Evolutionary conservation across 192 early-diverging fungal species (phyloP).

Genomic region (Coemansia sp.): DNA sequence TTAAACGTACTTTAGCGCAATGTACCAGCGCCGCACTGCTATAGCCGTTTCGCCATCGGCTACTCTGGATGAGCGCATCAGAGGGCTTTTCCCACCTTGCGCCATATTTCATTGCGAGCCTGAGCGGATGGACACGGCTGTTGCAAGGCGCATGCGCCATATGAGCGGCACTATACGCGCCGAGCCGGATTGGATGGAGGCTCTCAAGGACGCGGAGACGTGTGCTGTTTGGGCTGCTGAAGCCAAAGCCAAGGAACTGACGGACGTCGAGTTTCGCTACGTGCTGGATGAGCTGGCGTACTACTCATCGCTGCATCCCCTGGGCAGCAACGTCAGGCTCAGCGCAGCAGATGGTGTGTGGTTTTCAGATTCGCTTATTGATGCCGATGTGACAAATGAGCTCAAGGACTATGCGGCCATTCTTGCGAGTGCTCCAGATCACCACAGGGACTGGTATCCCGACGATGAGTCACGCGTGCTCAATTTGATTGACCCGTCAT

Average conservation of each 20-base stretch:
- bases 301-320: slow-evolving; percentile 15
- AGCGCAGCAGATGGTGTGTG: slow-evolving; percentile 12
- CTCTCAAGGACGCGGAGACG: slow-evolving; percentile 7
- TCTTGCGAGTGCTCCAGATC: background rate
- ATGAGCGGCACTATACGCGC: slow-evolving; percentile 29
- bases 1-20: background rate
- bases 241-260: slow-evolving; percentile 5
- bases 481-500: slow-evolving; percentile 47
- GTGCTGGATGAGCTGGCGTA: slow-evolving; percentile 33
- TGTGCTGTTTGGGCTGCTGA: background rate
- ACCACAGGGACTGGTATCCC: slow-evolving; percentile 56
- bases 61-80: background rate
- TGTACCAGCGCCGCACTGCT: background rate
- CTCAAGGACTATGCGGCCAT: slow-evolving; percentile 5
- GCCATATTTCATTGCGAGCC: background rate
- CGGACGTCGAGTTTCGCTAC: slow-evolving; percentile 17
- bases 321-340: background rate
- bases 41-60: background rate
- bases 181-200: slow-evolving; percentile 32
- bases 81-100: background rate
- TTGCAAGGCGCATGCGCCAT: slow-evolving; percentile 1
- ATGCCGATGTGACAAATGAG: background rate
- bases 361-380: slow-evolving; percentile 17
- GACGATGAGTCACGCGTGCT: slow-evolving; percentile 46
- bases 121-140: background rate